These are phyloP conservation scores for Fusarium setosum DNA, from an alignment of 2,329 filamentous ascomycete species.

Conservation along the genomic window DNA sequence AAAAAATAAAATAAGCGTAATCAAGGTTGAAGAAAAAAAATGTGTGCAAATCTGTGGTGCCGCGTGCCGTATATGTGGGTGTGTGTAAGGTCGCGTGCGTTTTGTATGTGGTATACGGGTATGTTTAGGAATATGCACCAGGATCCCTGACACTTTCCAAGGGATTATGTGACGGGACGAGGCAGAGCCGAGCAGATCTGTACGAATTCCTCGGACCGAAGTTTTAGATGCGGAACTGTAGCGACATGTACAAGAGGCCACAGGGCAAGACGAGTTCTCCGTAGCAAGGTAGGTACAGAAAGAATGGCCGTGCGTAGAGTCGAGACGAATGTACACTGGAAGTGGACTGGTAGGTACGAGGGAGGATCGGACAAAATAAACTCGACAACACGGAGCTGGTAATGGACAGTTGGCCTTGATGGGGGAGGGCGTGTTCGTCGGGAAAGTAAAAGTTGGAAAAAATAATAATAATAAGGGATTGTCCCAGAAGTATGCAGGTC, in stretches of 20 bases:
- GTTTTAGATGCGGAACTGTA: slow-evolving; percentile 22
- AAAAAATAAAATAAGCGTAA: neutral
- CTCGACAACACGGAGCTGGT: neutral
- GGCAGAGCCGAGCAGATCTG: slow-evolving; percentile 35
- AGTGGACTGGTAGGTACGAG: neutral
- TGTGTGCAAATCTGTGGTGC: slow-evolving; percentile 2
- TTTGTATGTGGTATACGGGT: slow-evolving; percentile 38
- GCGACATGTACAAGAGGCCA: slow-evolving; percentile 28
- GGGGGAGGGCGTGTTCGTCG: neutral
- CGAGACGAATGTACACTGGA: slow-evolving; percentile 14
- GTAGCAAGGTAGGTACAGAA: slow-evolving; percentile 22
- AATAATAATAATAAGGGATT: too few relatives aligned
- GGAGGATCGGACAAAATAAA: slow-evolving; percentile 2
- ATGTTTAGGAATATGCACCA: slow-evolving; percentile 42
- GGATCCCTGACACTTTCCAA: slow-evolving; percentile 31
- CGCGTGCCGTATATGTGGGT: slow-evolving; percentile 1
- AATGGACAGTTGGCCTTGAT: neutral
- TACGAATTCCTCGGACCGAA: slow-evolving; percentile 18
- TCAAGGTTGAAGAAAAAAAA: neutral
- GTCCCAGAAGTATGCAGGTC: neutral
- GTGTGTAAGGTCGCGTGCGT: slow-evolving; percentile 23
- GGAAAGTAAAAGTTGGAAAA: neutral
- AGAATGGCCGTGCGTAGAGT: slow-evolving; percentile 5
- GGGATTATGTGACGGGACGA: slow-evolving; percentile 32
- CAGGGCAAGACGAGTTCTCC: neutral